Base-by-base conservation (phyloP, 345 rosid genomes). In the Citrus inodora region DNA sequence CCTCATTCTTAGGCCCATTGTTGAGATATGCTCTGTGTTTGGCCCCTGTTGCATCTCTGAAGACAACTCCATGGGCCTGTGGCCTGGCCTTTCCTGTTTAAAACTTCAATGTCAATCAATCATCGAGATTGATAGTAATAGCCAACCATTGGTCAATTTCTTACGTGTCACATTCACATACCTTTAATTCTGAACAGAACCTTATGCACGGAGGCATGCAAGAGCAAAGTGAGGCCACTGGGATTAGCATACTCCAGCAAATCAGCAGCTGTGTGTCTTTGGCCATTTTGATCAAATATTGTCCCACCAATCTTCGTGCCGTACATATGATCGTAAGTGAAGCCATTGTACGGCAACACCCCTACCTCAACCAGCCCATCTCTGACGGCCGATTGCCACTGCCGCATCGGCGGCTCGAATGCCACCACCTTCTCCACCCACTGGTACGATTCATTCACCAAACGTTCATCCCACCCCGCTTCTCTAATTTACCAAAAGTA, bases 291-390 rank as follows among this genome's bases (percentile, higher is more conserved):
- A 56, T 90, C 95, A 79, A 90, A 93, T 27, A 91, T 91, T 35
- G 95, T 83, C 21, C 97, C 93, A 24, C 95, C 97, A 28, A 91
- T 76, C 82, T 93, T 93, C 2, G 97, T 93, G 51, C 97, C 96
- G 40, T 80, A 76, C 22, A 89, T 33, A 80, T 93, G 94, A 33
- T 91, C 94, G 67, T 77, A 93, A 5, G 91, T 91, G 85, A 91
- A 93, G 1, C 93, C 95, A 66, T 89, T 93, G 84, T 89, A 78
- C 9, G 97, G 97, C 67, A 72, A 1, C 58, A 93, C 86, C 28
- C 97, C 94, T 9, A 38, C 84, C 76, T 91, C 94, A 8, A 89
- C 16, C 60, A 93, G 78, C 59, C 94, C 97, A 71, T 91, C 88
- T 74, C 88, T 83, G 75, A 93, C 95, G 1, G 95, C 94, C 10